Evolutionary conservation across 441 rosid species (phyloP), one percentile per base, ranked within the genome.

Genomic region (Adansonia grandidieri): DNA sequence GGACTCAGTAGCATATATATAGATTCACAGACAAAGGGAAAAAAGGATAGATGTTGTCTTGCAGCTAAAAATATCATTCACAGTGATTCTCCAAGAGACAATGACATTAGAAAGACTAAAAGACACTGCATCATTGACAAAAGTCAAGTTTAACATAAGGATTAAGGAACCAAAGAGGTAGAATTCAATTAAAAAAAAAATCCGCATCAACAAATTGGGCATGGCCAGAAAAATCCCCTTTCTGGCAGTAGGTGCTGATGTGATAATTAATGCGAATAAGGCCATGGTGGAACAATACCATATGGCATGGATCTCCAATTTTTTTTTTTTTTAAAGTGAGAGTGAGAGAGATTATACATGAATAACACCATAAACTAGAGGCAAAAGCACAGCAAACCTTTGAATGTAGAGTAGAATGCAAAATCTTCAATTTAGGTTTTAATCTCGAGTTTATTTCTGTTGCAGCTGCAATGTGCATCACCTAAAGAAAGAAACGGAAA

Each of bases 381-480:
- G 77, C 2, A 66, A 76, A 50, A 76, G 58, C 53, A 24, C 17
- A 80, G 72, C 82, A 79, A 75, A 96, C 98, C 99, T 93, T 93
- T 44, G 93, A 78, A 70, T 90, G 84, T 17, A 96, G 79, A 24
- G 98, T 78, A 78, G 82, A 54, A 37, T 88, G 94, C 90, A 96
- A 86, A 79, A 76, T 86, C 83, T 83, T 89, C 87, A 93, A 80
- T 71, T 88, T 88, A 47, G 99, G 97, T 62, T 92, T 84, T 70
- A 96, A 32, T 32, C 40, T 32, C 5, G 40, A 32, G 40, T 32
- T 42, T 42, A 42, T 42, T 42, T 42, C 45, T 8, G 3, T 42
- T 42, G 45, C 45, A 42, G 45, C 45, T 42, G 45, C 45, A 42
- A 42, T 42, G 45, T 42, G 45, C 45, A 42, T 32, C 3, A 42